Evolutionary conservation across 306 rosid genomes (phyloP), one percentile per base, ranked within the genome.

Genomic region (Hylodesmum podocarpum): DNA sequence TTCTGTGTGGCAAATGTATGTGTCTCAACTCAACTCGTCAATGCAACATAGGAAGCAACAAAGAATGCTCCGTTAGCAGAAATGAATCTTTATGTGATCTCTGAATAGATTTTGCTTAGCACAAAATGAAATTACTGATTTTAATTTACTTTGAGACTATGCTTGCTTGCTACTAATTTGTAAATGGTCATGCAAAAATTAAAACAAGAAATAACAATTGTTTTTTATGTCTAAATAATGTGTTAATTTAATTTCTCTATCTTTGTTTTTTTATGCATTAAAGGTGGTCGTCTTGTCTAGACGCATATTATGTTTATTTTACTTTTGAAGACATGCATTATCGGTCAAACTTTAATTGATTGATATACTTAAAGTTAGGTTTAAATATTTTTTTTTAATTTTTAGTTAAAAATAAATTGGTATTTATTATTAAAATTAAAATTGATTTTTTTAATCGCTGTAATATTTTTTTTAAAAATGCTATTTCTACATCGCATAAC

Each of bases 1-100:
- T 31, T 19, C 10, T 63, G 29, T 63, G 49, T 18, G 6, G 54
- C 66, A 25, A 36, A 50, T 33, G 51, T 15, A 14, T n/a, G 51
- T 47, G 27, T 62, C 71, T 63, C 80, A 47, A 19, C 71, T 63
- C 80, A 47, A 19, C 66, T 64, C 55, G 68, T 62, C 51, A 47
- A 63, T 75, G 72, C 62, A 63, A 63, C 44, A 34, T 49, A 9
- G 54, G 64, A 63, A 64, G 31, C 66, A 51, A 57, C 3, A 2
- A 6, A 58, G 10, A 16, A 37, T 34, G 43, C 28, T 4, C 1
- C 4, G 13, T 33, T 64, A 34, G 13, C 15, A 14, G 55, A 15
- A 15, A 27, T 67, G 36, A 22, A 66, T 40, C 51, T 66, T 66
- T 66, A 3, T 39, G 71, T 40, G 51, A 39, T 66, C 71, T 66